Percentiles rank a stretch among this genome's conserved stretches.
These are phyloP conservation scores for Daldinia sp. DNA, from an alignment of 2,329 filamentous ascomycete genomes.

Conservation along the genomic window DNA sequence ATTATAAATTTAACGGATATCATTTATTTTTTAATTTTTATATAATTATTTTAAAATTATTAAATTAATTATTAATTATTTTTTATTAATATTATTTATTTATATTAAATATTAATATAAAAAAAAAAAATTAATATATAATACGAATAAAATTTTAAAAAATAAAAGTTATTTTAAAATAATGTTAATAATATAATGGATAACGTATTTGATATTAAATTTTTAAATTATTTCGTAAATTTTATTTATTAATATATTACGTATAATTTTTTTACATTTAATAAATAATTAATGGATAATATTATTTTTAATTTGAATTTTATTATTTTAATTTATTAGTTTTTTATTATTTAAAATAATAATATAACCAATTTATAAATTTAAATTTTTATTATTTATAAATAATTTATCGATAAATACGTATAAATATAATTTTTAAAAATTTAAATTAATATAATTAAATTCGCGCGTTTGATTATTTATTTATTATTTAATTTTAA, in stretches of 20 bases:
- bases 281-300: slow-evolving; percentile 4
- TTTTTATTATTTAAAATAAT: slow-evolving; percentile 17
- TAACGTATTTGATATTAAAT: background rate
- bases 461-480: background rate
- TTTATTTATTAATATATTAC: slow-evolving; percentile 14
- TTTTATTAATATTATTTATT: background rate
- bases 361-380: slow-evolving; percentile 5
- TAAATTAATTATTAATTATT: slow-evolving; percentile 9
- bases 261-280: background rate
- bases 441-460: slow-evolving; percentile 18
- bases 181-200: slow-evolving; percentile 6
- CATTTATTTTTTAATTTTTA: background rate
- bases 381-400: slow-evolving; percentile 18
- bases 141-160: slow-evolving; percentile 5
- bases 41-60: slow-evolving; percentile 16
- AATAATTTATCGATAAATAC: slow-evolving; percentile 12
- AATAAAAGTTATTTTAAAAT: background rate
- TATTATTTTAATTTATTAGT: slow-evolving; percentile 12
- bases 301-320: slow-evolving; percentile 13
- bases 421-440: slow-evolving; percentile 7
- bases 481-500: slow-evolving; percentile 6
- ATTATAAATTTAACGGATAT: slow-evolving; percentile 1
- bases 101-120: slow-evolving; percentile 6
- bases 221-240: slow-evolving; percentile 15
- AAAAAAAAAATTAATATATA: slow-evolving; percentile 13